Evolutionary conservation across 495 filamentous ascomycete genomes (phyloP).

Genomic region (Glonium stellatum): DNA sequence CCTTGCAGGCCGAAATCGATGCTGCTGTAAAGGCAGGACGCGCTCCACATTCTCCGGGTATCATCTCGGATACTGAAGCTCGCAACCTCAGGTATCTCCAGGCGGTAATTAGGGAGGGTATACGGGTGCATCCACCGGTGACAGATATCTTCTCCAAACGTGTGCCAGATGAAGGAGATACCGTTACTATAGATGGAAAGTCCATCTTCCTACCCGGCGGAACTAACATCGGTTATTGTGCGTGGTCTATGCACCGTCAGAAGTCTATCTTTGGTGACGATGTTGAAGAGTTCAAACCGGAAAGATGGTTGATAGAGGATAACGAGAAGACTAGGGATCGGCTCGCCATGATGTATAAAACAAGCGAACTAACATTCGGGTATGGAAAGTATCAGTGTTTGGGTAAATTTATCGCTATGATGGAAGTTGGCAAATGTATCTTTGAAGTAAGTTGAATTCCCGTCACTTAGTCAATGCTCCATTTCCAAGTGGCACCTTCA

Average conservation of each 20-base stretch:
- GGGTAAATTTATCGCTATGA: conserved; percentile 35
- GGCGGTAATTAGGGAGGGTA: conserved; percentile 28
- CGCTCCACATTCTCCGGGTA: neutral
- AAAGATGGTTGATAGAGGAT: conserved; percentile 32
- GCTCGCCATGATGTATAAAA: conserved; percentile 14
- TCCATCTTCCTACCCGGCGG: conserved; percentile 47
- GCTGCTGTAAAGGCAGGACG: conserved; percentile 3
- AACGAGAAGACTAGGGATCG: conserved; percentile 14
- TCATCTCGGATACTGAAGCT: conserved; percentile 8
- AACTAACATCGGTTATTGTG: conserved; percentile 43
- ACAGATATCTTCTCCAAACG: conserved; percentile 39
- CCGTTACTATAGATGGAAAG: conserved; percentile 26
- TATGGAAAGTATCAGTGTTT: conserved; percentile 37
- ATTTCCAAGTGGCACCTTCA: too few species aligned
- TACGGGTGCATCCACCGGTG: conserved; percentile 20
- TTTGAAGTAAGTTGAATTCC: conserved; percentile 43
- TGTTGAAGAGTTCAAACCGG: conserved; percentile 27
- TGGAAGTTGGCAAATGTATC: conserved; percentile 48
- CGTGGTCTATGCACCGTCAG: conserved; percentile 20
- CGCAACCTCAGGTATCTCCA: conserved; percentile 24
- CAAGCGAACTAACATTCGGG: conserved; percentile 32
- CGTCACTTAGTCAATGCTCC: too few species aligned
- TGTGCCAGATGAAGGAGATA: conserved; percentile 46
- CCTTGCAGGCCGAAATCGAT: conserved; percentile 22
- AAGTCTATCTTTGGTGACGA: conserved; percentile 27